Evolutionary conservation across 352 stramenopile species (phyloP).

Genomic region (Globisporangium middletonii): DNA sequence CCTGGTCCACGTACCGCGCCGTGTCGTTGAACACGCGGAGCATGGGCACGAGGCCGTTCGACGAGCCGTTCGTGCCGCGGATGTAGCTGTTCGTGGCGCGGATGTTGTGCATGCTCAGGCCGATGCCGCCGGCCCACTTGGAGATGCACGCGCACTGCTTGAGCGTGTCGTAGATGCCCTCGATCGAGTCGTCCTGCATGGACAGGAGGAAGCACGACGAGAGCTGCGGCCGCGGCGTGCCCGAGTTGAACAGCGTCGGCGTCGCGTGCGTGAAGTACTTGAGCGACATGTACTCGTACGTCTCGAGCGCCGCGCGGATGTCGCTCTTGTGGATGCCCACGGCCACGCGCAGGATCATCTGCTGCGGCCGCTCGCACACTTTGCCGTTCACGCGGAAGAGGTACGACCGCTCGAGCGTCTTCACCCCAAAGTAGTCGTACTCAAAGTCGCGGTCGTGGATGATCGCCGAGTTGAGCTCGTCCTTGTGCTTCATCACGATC

Average conservation of each 20-base stretch:
- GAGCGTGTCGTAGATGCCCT: constrained; percentile 99
- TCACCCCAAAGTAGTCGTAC: constrained; percentile 99
- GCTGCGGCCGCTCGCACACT: constrained; percentile 96
- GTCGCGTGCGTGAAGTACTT: constrained; percentile 98
- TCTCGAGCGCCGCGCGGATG: constrained; percentile 92
- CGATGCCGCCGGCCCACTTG: constrained; percentile 99
- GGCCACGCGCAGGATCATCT: constrained; percentile 98
- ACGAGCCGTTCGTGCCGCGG: constrained; percentile 96
- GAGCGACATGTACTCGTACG: constrained; percentile 97
- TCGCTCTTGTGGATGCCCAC: constrained; percentile 97
- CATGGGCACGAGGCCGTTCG: constrained; percentile 99
- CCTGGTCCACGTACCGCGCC: constrained; percentile 98
- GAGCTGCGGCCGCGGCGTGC: constrained; percentile 96
- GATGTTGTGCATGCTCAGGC: constrained; percentile 98
- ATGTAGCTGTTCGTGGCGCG: constrained; percentile 97
- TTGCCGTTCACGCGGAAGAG: constrained; percentile 94
- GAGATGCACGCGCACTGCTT: constrained; percentile 99
- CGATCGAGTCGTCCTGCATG: constrained; percentile 99
- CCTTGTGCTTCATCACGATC: constrained; percentile 94
- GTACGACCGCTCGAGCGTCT: constrained; percentile 97
- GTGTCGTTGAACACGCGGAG: constrained; percentile 99
- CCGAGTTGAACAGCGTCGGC: constrained; percentile 99
- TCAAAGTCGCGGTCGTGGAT: constrained; percentile 98
- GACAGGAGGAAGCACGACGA: constrained; percentile 97
- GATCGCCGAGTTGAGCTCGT: constrained; percentile 95